Conservation (phyloP, 1,284 basidiomycete species). For the Xerocomus alliaceus region DNA sequence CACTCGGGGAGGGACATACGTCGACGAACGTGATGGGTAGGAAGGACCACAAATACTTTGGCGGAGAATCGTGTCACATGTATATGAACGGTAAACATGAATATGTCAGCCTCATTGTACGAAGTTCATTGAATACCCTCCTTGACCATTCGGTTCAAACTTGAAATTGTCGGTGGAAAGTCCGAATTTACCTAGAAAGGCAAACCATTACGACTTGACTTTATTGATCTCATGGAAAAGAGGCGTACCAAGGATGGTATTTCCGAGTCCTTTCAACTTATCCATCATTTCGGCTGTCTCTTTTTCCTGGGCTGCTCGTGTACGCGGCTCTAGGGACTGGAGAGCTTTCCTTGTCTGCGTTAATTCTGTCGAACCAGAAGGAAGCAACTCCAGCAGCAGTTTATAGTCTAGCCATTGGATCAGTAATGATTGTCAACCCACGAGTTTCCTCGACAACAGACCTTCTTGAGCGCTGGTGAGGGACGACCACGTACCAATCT, state of each 20-base stretch:
- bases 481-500: slow-evolving; percentile 82
- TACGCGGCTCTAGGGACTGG: slow-evolving; percentile 63
- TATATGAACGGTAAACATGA: slow-evolving; percentile 6
- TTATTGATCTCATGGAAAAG: not conserved
- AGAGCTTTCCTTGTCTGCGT: slow-evolving; percentile 59
- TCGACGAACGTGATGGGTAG: slow-evolving; percentile 44
- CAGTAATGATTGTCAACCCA: not conserved
- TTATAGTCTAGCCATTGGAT: slow-evolving; percentile 74
- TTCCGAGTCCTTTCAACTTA: slow-evolving; percentile 93
- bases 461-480: slow-evolving; percentile 86
- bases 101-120: slow-evolving; percentile 46
- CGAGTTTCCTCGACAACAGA: slow-evolving; percentile 35
- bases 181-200: slow-evolving; percentile 77
- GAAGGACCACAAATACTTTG: slow-evolving; percentile 3
- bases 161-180: slow-evolving; percentile 94
- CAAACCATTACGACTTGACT: not conserved
- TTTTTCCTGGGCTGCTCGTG: slow-evolving; percentile 78
- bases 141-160: slow-evolving; percentile 89
- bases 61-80: not conserved
- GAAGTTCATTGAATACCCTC: slow-evolving; percentile 94
- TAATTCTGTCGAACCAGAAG: slow-evolving; percentile 59
- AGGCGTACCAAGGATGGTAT: slow-evolving; percentile 82
- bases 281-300: slow-evolving; percentile 93
- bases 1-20: slow-evolving; percentile 52
- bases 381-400: slow-evolving; percentile 67